Percentiles rank a stretch among this genome's conserved stretches.
These are phyloP conservation scores for Tulasnella sp. DNA, from an alignment of 768 basidiomycete genomes.

Conservation along the genomic window DNA sequence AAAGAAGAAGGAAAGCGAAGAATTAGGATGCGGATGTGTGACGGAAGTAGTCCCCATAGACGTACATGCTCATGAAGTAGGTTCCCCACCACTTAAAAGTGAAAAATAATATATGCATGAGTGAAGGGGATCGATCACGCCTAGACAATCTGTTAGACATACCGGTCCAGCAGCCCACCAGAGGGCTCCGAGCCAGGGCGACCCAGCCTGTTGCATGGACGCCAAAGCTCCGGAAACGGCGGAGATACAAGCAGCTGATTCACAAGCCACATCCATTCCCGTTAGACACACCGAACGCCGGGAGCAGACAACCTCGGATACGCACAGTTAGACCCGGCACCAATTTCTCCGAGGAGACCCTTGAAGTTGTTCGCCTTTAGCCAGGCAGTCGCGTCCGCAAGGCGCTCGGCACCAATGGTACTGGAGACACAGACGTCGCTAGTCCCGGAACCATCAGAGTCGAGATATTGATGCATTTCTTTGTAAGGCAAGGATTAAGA, in stretches of 20 bases:
- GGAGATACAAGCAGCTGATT: slow-evolving; percentile 33
- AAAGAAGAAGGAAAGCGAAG: background rate
- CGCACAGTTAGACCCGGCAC: slow-evolving; percentile 34
- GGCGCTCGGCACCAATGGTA: slow-evolving; percentile 49
- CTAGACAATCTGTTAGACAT: no score
- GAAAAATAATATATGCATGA: no score
- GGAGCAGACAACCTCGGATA: background rate
- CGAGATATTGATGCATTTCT: slow-evolving; percentile 67
- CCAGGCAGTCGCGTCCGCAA: slow-evolving; percentile 48
- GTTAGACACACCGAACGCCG: no score
- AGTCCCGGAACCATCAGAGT: slow-evolving; percentile 48
- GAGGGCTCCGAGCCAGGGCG: slow-evolving; percentile 40
- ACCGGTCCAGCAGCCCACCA: slow-evolving; percentile 39
- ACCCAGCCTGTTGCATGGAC: slow-evolving; percentile 44
- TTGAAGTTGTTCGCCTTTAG: slow-evolving; percentile 48
- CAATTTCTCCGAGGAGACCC: slow-evolving; percentile 56
- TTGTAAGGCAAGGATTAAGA: background rate
- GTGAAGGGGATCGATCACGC: no score
- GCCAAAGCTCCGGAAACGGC: slow-evolving; percentile 48
- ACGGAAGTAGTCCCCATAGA: background rate
- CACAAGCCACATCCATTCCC: background rate
- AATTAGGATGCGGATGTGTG: background rate
- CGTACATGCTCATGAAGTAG: slow-evolving; percentile 16
- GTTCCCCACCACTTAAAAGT: slow-evolving; percentile 39
- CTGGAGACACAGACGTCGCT: slow-evolving; percentile 43